Evolutionary conservation across 1,139 yeast species (phyloP).

Genomic region (Trichomonascaceae sp.): DNA sequence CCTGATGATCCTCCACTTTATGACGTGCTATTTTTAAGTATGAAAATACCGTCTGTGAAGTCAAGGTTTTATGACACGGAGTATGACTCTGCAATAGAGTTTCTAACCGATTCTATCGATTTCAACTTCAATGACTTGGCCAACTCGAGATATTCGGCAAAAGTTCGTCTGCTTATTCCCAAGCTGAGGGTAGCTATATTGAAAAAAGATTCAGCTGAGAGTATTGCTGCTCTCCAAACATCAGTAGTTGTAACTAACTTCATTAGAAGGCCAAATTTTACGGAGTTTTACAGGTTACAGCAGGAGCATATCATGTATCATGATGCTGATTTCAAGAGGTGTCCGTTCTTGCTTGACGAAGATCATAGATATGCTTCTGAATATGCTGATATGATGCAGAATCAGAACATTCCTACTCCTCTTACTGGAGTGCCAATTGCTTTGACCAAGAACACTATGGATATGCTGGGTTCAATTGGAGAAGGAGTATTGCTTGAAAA

Average conservation of each 20-base stretch:
- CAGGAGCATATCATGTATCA: slow-evolving; percentile 59
- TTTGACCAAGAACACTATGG: slow-evolving; percentile 34
- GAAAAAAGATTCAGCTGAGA: slow-evolving; percentile 17
- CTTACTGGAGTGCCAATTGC: slow-evolving; percentile 62
- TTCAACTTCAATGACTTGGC: slow-evolving; percentile 62
- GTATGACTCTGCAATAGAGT: slow-evolving; percentile 28
- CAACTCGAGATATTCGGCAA: slow-evolving; percentile 56
- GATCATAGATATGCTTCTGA: slow-evolving; percentile 38
- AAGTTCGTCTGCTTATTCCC: slow-evolving; percentile 49
- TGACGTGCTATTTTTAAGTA: slow-evolving; percentile 59
- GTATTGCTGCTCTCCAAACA: slow-evolving; percentile 41
- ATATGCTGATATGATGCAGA: slow-evolving; percentile 37
- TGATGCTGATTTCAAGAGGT: slow-evolving; percentile 80
- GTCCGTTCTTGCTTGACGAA: slow-evolving; percentile 60
- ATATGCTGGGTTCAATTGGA: slow-evolving; percentile 22
- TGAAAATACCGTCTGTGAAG: slow-evolving; percentile 28
- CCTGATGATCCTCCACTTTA: slow-evolving; percentile 50
- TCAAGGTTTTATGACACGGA: slow-evolving; percentile 30
- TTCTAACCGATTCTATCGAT: slow-evolving; percentile 33
- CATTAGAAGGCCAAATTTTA: slow-evolving; percentile 47
- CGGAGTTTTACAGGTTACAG: slow-evolving; percentile 46
- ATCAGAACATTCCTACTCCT: slow-evolving; percentile 49
- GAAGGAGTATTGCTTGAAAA: slow-evolving; percentile 8
- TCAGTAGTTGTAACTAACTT: slow-evolving; percentile 57
- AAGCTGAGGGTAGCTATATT: slow-evolving; percentile 36